phyloP scores from a whole-genome alignment of 1,139 yeast species.

The Scheffersomyces segobiensis region DNA sequence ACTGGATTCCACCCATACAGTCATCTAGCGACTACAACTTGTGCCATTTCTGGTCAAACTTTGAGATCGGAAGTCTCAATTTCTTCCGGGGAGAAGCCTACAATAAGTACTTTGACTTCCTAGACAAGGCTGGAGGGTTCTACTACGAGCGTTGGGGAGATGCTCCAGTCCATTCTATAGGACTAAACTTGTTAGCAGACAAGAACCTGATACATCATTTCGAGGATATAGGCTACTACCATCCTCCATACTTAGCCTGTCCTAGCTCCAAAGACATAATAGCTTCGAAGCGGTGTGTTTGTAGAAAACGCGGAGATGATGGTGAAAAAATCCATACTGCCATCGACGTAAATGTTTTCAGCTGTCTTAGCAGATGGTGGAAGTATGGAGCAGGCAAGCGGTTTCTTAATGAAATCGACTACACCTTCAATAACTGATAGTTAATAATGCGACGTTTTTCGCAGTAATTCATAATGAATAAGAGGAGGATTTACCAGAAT shows the following conservation, averaged over 20 bases:
- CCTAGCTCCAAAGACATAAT: conserved; percentile 58
- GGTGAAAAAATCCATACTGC: conserved; percentile 37
- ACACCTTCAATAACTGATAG: conserved; percentile 6
- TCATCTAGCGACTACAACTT: conserved; percentile 67
- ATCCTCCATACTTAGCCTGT: conserved; percentile 80
- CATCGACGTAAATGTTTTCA: conserved; percentile 61
- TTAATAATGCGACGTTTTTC: not conserved
- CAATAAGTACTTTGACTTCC: conserved; percentile 62
- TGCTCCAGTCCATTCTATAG: conserved; percentile 94
- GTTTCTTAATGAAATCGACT: conserved; percentile 41
- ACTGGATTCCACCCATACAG: conserved; percentile 12
- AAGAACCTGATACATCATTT: conserved; percentile 77
- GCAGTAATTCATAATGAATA: not conserved
- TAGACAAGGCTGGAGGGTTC: conserved; percentile 80
- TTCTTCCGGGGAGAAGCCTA: conserved; percentile 78
- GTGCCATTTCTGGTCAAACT: conserved; percentile 96
- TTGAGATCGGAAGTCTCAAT: conserved; percentile 80
- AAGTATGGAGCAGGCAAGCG: conserved; percentile 59
- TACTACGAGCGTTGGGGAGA: conserved; percentile 97
- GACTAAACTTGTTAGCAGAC: conserved; percentile 65
- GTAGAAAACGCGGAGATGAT: conserved; percentile 43
- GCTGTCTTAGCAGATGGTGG: conserved; percentile 91
- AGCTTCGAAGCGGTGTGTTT: conserved; percentile 68
- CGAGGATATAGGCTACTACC: conserved; percentile 87
- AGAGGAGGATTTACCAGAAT: not conserved